Evolutionary conservation across 805 yeast species (phyloP), one percentile per base, ranked within the genome.

Genomic region (Candida odintsovae): DNA sequence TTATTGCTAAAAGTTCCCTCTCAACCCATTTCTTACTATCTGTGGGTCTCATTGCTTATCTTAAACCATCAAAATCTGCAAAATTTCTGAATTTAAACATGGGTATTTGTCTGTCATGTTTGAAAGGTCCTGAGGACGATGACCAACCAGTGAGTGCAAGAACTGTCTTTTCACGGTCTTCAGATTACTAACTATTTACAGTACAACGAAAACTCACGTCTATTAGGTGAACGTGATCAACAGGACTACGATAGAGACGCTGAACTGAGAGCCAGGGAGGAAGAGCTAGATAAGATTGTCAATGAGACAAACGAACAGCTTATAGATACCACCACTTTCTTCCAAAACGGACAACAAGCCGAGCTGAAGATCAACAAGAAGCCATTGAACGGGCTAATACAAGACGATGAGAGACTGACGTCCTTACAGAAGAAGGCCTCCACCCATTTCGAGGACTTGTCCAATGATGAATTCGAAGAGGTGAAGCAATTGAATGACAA

Each of bases 61-160:
- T 13, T 12, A 28, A 28, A 28, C n/a, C n/a, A 3, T 11, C 31
- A 28, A 28, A 13, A 28, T 13, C n/a, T 25, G 28, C 28, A 9
- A 13, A 11, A 25, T 25, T 25, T 10, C 12, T 13, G 11, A 6
- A 11, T 13, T 9, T 13, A 31, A 31, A n/a, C 6, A 75, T 75
- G 80, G 80, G 80, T 33, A 50, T 64, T 44, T 75, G 80, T 55
- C 61, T 74, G 37, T 75, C 80, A 16, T 75, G 80, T 52, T 62
- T 75, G 16, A 53, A 63, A 37, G 59, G 63, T 6, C 48, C 41
- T 31, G 64, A 61, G 16, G 69, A 63, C 18, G 70, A 66, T 40
- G 74, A 70, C 46, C 78, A 74, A 19, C 52, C 51, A 49, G 67
- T 70, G 40, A 50, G 76, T 15, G 15, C 20, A 18, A n/a, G n/a